phyloP scores from a whole-genome alignment of 2,329 filamentous ascomycete genomes.

The Coniochaeta sp. region DNA sequence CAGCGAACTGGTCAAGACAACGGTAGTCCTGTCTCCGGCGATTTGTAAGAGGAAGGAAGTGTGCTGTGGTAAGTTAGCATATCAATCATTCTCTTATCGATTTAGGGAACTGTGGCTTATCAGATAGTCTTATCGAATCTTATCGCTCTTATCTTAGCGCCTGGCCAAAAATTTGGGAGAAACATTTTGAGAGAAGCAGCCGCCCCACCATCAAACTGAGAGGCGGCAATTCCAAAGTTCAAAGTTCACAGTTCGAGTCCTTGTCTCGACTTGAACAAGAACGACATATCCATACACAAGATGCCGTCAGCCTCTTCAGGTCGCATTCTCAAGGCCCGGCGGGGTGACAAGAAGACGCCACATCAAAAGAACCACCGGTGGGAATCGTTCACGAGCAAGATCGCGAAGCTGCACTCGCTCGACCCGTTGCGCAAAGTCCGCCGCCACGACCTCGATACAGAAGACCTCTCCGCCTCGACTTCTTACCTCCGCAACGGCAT shows the following conservation, averaged over 20 bases:
- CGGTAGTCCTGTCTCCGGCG: background rate
- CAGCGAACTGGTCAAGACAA: background rate
- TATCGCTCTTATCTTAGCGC: background rate
- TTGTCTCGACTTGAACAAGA: background rate
- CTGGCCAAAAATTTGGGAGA: background rate
- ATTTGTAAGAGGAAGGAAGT: background rate
- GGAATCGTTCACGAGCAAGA: conserved; percentile 85
- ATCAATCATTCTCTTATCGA: background rate
- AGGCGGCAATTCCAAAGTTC: background rate
- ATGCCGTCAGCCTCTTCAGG: conserved; percentile 59
- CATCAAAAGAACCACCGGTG: conserved; percentile 82
- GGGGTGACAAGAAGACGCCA: conserved; percentile 61
- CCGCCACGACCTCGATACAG: conserved; percentile 73
- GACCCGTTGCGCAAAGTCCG: conserved; percentile 88
- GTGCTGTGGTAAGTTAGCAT: background rate
- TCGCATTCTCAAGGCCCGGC: conserved; percentile 61
- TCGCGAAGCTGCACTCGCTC: conserved; percentile 80
- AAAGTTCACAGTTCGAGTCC: background rate
- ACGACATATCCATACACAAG: conserved; percentile 20
- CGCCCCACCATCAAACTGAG: background rate
- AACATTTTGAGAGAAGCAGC: background rate
- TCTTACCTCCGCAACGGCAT: conserved; percentile 82
- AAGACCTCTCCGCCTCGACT: conserved; percentile 67
- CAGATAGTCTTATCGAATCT: background rate
- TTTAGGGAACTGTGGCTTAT: background rate